phyloP scores from a whole-genome alignment of 2,329 filamentous ascomycete species.

The Colletotrichum zoysiae region DNA sequence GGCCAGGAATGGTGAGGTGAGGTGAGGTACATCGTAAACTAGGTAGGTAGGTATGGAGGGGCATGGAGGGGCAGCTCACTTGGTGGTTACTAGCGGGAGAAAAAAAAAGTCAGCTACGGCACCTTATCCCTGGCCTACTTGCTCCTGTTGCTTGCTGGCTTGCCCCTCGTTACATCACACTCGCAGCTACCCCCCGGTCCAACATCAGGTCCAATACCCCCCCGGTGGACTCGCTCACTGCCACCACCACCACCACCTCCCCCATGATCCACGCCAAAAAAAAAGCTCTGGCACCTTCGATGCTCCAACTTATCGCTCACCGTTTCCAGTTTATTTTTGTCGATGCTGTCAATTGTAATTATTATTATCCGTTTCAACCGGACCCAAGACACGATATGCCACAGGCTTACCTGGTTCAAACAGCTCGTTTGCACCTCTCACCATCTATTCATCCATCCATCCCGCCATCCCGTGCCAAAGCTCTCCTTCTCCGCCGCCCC shows the following conservation, averaged over 20 bases:
- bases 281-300: slow-evolving; percentile 33
- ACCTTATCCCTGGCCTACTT: slow-evolving; percentile 33
- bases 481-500: slow-evolving; percentile 1
- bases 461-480: slow-evolving; percentile 15
- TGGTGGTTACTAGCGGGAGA: slow-evolving; percentile 32
- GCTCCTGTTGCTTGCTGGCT: slow-evolving; percentile 31
- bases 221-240: slow-evolving; percentile 28
- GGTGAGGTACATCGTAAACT: not conserved
- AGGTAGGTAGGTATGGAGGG: slow-evolving; percentile 37
- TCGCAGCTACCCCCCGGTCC: slow-evolving; percentile 37
- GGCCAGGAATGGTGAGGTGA: slow-evolving; percentile 23
- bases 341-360: slow-evolving; percentile 11
- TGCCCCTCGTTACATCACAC: slow-evolving; percentile 41
- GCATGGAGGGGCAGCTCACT: slow-evolving; percentile 37
- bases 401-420: slow-evolving; percentile 31
- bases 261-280: slow-evolving; percentile 25
- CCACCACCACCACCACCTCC: slow-evolving; percentile 5
- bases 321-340: slow-evolving; percentile 33
- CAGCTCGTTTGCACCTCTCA: slow-evolving; percentile 19
- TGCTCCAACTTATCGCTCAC: slow-evolving; percentile 24
- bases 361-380: slow-evolving; percentile 32
- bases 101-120: slow-evolving; percentile 40
- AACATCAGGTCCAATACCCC: slow-evolving; percentile 34
- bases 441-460: slow-evolving; percentile 22
- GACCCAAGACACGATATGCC: slow-evolving; percentile 37